Base-by-base conservation (phyloP, 2,329 filamentous ascomycete species). In the Mollisiaceae sp. region DNA sequence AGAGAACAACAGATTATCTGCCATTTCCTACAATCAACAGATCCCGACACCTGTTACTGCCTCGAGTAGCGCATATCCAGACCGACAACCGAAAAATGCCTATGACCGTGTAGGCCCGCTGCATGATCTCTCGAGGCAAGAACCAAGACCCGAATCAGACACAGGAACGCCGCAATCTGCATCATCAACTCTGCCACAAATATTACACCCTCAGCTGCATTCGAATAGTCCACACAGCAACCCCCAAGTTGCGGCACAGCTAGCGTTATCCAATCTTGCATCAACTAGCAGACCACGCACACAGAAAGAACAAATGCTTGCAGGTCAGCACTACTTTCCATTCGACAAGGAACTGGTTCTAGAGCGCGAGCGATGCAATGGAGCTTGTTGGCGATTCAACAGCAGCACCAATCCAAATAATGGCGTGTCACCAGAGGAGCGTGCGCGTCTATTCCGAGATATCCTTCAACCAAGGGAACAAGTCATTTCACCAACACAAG, bases 231-330 rank as follows among this genome's bases (percentile, higher is more conserved):
- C 72, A 45, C 75, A 73, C 59, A 72, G 52, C 35, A 76, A 71
- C 65, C 71, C 72, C 20, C 75, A 75, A 58, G 65, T 73, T 55
- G 70, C 72, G 41, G 76, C 72, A 39, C 76, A 74, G 67, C 64
- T 77, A n/a, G 74, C 72, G 11, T 67, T 76, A 27, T 75, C 72
- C 18, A 76, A 75, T 57, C 74, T 74, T 56, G 74, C 73, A 54
- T 74, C 69, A 15, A 68, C 68, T 27, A 69, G 15, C 54, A 69
- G 72, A 54, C 70, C 45, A 72, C 79, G 83, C 66, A 90, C 89
- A 1, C 92, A 97, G 75, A 95, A 95, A 78, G 91, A 96, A 66
- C 93, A 95, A 76, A 98, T 98, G 94, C 81, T 97, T 18, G 83
- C 84, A 38, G 92, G 92, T 14, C 85, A 91, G 47, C 85, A 87